Conservation (phyloP, 805 yeast genomes). For the Monosporozyma servazzii region DNA sequence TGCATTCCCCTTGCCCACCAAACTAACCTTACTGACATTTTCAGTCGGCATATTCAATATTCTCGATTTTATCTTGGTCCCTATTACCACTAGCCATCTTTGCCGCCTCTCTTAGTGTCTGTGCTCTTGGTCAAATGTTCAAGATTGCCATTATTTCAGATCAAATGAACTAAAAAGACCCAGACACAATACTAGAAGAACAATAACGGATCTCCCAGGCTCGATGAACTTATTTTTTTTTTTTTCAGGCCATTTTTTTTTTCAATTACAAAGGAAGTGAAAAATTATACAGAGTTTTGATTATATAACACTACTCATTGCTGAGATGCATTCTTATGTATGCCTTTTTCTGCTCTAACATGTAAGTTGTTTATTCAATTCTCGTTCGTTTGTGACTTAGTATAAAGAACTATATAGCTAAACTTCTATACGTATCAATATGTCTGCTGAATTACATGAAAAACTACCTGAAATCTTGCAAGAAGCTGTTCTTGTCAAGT, state of each 20-base stretch:
- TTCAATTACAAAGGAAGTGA: neutral
- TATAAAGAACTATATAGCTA: neutral
- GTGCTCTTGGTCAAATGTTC: neutral
- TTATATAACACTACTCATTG: neutral
- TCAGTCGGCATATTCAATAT: neutral
- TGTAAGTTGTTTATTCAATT: neutral
- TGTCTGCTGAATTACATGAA: constrained; percentile 18
- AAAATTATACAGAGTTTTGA: neutral
- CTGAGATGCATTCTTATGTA: neutral
- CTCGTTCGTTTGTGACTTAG: neutral
- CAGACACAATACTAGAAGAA: neutral
- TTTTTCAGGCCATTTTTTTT: neutral
- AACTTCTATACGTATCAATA: neutral
- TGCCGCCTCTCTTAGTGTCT: neutral
- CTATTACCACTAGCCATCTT: neutral
- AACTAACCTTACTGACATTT: neutral
- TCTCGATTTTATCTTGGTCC: too few relatives aligned
- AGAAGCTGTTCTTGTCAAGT: constrained; percentile 83
- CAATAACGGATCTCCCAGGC: neutral
- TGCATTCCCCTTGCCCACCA: constrained; percentile 3
- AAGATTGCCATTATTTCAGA: neutral
- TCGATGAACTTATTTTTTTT: neutral
- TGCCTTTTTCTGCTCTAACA: neutral
- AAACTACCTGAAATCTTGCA: constrained; percentile 64
- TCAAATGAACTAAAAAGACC: neutral